Evolutionary conservation across 139 green algal species (phyloP).

Genomic region (Parachlorella kessleri): DNA sequence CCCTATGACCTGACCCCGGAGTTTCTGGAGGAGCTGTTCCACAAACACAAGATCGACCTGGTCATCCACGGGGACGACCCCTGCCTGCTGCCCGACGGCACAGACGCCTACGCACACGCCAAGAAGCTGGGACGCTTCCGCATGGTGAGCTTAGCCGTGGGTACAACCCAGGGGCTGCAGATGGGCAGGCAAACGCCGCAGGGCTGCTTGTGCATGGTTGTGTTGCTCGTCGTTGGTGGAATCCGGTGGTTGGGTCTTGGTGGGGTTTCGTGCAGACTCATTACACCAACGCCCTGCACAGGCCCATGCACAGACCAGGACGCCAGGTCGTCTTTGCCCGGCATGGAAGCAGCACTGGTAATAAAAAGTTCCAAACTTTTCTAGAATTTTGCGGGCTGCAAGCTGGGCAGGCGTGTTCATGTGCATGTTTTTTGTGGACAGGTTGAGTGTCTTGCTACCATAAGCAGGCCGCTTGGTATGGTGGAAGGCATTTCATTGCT

Average conservation of each 20-base stretch:
- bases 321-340: too few species aligned
- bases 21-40: conserved; percentile 94
- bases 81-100: conserved; percentile 97
- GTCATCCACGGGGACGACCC: conserved; percentile 99
- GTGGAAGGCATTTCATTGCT: too few species aligned
- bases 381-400: too few species aligned
- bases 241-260: background rate
- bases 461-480: too few species aligned
- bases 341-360: too few species aligned
- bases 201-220: background rate
- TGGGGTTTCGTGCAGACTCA: too few species aligned
- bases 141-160: conserved; percentile 42
- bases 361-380: too few species aligned
- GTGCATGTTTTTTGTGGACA: too few species aligned
- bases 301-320: too few species aligned
- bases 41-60: conserved; percentile 96
- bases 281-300: too few species aligned
- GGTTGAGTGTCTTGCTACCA: too few species aligned
- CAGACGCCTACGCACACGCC: conserved; percentile 95
- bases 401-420: too few species aligned
- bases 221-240: background rate
- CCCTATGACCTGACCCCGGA: conserved; percentile 94
- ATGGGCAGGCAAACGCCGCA: background rate
- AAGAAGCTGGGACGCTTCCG: conserved; percentile 92
- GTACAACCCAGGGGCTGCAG: background rate